These are phyloP conservation scores for Pythium sp. DNA, from an alignment of 352 stramenopile species.

Conservation along the genomic window DNA sequence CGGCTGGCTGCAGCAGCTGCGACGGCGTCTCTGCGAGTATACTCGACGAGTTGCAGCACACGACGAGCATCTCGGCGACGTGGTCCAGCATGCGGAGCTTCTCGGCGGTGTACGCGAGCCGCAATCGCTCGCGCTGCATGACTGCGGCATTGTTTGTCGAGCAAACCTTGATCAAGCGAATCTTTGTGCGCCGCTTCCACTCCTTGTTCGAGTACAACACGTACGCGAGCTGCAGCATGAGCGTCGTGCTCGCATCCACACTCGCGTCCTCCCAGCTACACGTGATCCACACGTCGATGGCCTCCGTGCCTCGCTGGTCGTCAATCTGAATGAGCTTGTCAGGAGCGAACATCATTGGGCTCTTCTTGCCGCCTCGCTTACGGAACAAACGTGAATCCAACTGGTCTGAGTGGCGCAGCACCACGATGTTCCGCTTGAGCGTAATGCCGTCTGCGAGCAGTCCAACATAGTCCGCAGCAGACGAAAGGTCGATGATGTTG, in stretches of 20 bases:
- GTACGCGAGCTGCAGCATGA: conserved; percentile 49
- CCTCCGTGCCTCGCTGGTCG: conserved; percentile 23
- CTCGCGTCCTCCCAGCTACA: conserved; percentile 26
- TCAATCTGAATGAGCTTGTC: conserved; percentile 12
- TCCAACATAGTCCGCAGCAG: conserved; percentile 35
- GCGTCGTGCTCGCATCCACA: conserved; percentile 29
- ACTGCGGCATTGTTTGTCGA: conserved; percentile 18
- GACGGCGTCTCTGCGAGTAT: conserved; percentile 25
- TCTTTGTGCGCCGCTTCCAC: conserved; percentile 28
- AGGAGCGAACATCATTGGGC: neutral
- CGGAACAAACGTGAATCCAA: conserved; percentile 42
- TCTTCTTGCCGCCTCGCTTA: conserved; percentile 17
- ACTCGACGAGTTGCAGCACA: conserved; percentile 37
- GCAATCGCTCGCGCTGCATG: conserved; percentile 27
- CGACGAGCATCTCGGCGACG: conserved; percentile 42
- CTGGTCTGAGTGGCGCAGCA: conserved; percentile 44
- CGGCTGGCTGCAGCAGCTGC: conserved; percentile 10
- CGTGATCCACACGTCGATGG: conserved; percentile 64
- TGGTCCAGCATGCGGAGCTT: conserved; percentile 33
- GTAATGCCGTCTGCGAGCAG: conserved; percentile 48
- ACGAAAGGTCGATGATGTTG: conserved; percentile 13
- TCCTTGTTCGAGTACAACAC: conserved; percentile 37
- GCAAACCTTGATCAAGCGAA: conserved; percentile 29
- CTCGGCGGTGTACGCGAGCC: conserved; percentile 22
- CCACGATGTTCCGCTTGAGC: conserved; percentile 57